A percentile compares a stretch with the other conserved stretches of the same genome.
phyloP scores from a whole-genome alignment of 257 asterid genomes.

The Fraxinus quadrangulata region DNA sequence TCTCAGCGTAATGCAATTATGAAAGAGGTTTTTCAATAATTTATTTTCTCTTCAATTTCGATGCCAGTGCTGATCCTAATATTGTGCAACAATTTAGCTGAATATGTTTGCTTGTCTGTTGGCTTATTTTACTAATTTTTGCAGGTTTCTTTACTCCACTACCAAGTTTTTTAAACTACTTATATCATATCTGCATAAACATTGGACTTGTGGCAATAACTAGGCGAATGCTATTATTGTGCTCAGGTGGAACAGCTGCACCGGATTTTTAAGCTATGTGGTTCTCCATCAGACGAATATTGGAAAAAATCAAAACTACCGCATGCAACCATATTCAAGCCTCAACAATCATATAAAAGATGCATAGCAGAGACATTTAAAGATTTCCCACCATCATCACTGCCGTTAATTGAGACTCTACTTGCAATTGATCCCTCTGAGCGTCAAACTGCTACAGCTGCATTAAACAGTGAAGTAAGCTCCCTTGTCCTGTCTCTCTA shows the following conservation, averaged over 20 bases:
- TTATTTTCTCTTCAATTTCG: neutral
- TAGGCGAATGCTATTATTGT: conserved; percentile 15
- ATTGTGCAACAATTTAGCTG: neutral
- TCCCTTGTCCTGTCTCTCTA: conserved; percentile 26
- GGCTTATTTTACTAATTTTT: neutral
- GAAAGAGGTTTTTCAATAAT: neutral
- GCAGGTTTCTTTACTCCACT: neutral
- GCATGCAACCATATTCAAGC: conserved; percentile 84
- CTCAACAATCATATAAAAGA: conserved; percentile 78
- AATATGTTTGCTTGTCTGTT: neutral
- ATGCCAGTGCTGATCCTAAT: neutral
- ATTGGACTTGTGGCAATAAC: conserved; percentile 4
- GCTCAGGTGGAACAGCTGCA: conserved; percentile 86
- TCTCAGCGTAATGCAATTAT: neutral
- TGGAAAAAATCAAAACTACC: conserved; percentile 87
- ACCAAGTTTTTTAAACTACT: neutral
- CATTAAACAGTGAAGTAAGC: conserved; percentile 73
- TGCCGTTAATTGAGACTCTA: conserved; percentile 73
- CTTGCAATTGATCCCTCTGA: conserved; percentile 82
- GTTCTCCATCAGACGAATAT: conserved; percentile 82
- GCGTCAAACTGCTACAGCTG: conserved; percentile 76
- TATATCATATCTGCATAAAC: neutral
- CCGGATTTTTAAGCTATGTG: conserved; percentile 87
- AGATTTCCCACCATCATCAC: conserved; percentile 76
- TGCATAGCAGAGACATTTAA: conserved; percentile 68